A percentile compares a stretch with the other conserved stretches of the same genome.
Evolutionary conservation across 768 basidiomycete genomes (phyloP).

Genomic region (Chalciporus chontae): DNA sequence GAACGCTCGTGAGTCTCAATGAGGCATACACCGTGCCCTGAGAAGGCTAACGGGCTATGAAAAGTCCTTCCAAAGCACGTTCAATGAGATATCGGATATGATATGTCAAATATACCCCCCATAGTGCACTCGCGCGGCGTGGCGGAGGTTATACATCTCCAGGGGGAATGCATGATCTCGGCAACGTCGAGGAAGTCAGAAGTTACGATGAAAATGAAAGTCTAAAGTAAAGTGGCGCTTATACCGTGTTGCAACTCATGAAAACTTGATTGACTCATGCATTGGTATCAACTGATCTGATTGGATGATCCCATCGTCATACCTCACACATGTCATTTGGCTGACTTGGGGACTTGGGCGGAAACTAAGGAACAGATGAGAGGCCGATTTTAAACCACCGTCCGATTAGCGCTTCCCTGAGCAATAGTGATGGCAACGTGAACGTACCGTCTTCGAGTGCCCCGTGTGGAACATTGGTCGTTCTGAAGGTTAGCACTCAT

Average conservation of each 20-base stretch:
- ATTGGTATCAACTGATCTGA: neutral
- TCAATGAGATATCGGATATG: no score
- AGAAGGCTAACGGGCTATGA: neutral
- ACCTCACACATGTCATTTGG: neutral
- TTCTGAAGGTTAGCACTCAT: no score
- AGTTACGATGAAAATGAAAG: neutral
- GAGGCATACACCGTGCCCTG: neutral
- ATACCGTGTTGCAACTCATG: neutral
- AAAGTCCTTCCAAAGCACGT: neutral
- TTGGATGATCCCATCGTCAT: neutral
- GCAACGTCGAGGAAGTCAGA: no score
- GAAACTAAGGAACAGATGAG: neutral
- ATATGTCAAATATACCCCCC: neutral
- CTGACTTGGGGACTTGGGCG: neutral
- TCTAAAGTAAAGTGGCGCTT: neutral
- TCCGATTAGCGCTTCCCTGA: neutral
- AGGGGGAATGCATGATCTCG: no score
- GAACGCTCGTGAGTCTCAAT: neutral
- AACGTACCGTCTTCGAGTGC: neutral
- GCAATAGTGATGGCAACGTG: neutral
- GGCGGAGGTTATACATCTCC: no score
- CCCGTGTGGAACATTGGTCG: no score
- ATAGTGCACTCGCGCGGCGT: neutral
- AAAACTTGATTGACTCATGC: neutral
- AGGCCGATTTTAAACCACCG: neutral